phyloP scores from a whole-genome alignment of 306 rosid species.

The Pyrus betulifolia region DNA sequence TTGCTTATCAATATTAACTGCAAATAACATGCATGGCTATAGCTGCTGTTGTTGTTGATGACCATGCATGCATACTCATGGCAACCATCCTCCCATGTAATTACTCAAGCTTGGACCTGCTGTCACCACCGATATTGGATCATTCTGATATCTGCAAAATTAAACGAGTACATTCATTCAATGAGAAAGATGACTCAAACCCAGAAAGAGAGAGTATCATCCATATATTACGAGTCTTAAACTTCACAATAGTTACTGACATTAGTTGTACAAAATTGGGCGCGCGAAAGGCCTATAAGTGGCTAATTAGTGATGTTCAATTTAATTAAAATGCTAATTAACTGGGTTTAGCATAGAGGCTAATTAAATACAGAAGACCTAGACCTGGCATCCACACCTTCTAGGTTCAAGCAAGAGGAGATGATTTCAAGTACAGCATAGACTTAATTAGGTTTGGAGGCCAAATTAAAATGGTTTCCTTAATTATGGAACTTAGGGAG shows the following conservation, averaged over 20 bases:
- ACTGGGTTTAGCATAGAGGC: neutral
- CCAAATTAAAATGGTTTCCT: neutral
- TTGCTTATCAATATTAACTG: neutral
- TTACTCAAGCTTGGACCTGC: conserved; percentile 91
- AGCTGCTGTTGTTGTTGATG: neutral
- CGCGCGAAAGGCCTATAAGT: too few species aligned
- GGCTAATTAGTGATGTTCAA: neutral
- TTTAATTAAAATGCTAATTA: neutral
- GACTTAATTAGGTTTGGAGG: neutral
- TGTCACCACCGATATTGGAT: conserved; percentile 60
- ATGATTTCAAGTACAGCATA: neutral
- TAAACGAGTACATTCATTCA: neutral
- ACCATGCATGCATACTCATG: conserved; percentile 24
- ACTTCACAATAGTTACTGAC: neutral
- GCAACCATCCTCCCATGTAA: conserved; percentile 88
- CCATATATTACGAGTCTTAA: neutral
- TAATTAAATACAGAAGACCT: neutral
- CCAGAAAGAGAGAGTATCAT: neutral
- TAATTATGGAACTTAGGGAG: neutral
- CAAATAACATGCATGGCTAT: neutral
- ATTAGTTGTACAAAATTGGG: too few species aligned
- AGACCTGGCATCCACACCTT: neutral
- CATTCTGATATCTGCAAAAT: conserved; percentile 59
- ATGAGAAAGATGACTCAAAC: neutral
- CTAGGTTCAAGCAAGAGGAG: neutral